These are phyloP conservation scores for Arctium minus DNA, from an alignment of 129 eudicot species.

Conservation along the genomic window DNA sequence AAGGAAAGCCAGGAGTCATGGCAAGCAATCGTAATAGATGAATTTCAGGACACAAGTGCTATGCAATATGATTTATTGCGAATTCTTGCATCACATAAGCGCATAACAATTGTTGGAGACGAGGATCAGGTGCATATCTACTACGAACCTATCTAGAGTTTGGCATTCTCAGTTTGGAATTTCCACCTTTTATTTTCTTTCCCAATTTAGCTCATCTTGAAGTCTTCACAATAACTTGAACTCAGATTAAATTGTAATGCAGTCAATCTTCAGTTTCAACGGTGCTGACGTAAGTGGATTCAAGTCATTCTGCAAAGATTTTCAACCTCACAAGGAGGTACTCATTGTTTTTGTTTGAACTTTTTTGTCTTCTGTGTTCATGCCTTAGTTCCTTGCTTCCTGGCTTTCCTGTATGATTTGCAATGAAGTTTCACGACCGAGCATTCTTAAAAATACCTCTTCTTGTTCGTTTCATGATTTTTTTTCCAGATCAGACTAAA, in stretches of 20 bases:
- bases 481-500: slow-evolving; percentile 59
- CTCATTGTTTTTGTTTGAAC: neutral
- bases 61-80: slow-evolving; percentile 80
- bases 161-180: neutral
- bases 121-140: slow-evolving; percentile 77
- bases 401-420: neutral
- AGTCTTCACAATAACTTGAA: neutral
- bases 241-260: slow-evolving; percentile 27
- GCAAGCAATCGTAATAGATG: slow-evolving; percentile 91
- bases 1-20: slow-evolving; percentile 75
- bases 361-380: neutral
- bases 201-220: neutral
- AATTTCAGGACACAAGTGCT: slow-evolving; percentile 96
- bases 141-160: neutral
- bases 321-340: slow-evolving; percentile 84
- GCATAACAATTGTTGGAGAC: slow-evolving; percentile 89
- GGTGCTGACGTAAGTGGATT: slow-evolving; percentile 89
- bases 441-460: neutral
- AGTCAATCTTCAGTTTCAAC: slow-evolving; percentile 96
- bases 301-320: slow-evolving; percentile 90
- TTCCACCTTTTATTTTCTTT: neutral
- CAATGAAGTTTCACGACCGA: neutral
- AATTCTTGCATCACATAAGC: slow-evolving; percentile 75
- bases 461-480: slow-evolving; percentile 2
- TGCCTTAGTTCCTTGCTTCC: neutral